Base-by-base conservation (phyloP, 2,329 filamentous ascomycete species). In the Colletotrichum endophyticum region DNA sequence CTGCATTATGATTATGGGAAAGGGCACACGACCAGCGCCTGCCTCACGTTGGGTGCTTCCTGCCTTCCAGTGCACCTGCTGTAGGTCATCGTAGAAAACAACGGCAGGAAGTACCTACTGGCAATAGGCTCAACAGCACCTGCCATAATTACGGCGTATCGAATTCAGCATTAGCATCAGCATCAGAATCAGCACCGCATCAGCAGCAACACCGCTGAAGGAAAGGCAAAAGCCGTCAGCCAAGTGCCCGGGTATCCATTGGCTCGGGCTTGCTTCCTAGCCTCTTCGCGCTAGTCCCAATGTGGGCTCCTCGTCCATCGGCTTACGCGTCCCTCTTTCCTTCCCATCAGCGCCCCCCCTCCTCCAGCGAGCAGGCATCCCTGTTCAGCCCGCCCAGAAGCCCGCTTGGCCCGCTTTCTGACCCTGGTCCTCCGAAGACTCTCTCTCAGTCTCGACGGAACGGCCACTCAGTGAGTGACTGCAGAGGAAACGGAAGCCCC, bases 271-370 rank as follows among this genome's bases (percentile, higher is more conserved):
- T n/a, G 44, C 44, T 49, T 13, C 44, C 44, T 49, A 49, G 56
- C 56, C 56, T 28, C 13, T 49, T 6, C 2, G 66, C 66, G 56
- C 75, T 77, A 77, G 34, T 62, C 75, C 72, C 13, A 16, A 62
- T 63, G n/a, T n/a, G 75, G 75, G 4, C 2, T 27, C 16, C 6
- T 75, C 34, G 61, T 75, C 62, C 71, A 75, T 71, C 61, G 75
- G 75, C 75, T 77, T 77, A 77, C 75, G 75, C 75, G 75, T 77
- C 75, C 75, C 57, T 73, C 70, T 75, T 36, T 66, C 62, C 68
- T 61, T 70, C 39, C 64, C 57, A 39, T 72, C 62, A 32, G 61
- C 63, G 57, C 36, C 16, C 44, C 71, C 56, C 57, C 19, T 34
- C 69, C 9, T 44, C 28, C 22, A 66, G 59, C 66, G 72, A 39